Percentiles rank a stretch among this genome's conserved stretches.
Evolutionary conservation across 768 basidiomycete species (phyloP).

Genomic region (Tulasnella sp.): DNA sequence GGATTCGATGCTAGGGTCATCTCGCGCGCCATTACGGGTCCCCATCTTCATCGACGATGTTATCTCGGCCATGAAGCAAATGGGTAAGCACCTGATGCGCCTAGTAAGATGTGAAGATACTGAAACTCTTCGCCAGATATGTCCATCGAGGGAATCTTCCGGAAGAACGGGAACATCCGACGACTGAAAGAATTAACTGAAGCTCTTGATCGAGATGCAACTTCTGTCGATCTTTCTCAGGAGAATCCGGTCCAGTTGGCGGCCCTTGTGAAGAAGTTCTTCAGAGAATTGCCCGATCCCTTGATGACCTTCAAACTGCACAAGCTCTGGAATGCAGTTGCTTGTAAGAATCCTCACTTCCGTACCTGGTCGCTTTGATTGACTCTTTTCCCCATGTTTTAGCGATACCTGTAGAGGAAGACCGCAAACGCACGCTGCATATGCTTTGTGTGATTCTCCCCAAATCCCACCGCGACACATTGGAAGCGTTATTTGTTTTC

Average conservation of each 20-base stretch:
- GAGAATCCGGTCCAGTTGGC: constrained; percentile 98
- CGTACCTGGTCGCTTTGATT: constrained; percentile 2
- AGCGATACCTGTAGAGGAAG: constrained; percentile 71
- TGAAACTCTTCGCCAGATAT: constrained; percentile 59
- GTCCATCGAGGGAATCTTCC: constrained; percentile 98
- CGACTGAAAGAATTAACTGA: constrained; percentile 87
- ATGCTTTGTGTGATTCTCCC: constrained; percentile 82
- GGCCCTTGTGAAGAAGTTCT: constrained; percentile 93
- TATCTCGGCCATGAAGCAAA: constrained; percentile 96
- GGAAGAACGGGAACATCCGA: constrained; percentile 96
- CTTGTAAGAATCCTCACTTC: constrained; percentile 57
- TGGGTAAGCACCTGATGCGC: constrained; percentile 67
- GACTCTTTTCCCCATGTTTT: not conserved
- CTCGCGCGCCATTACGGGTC: constrained; percentile 75
- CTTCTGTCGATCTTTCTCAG: constrained; percentile 83
- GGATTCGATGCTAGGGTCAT: constrained; percentile 90
- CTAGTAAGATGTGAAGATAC: constrained; percentile 13
- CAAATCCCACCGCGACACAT: constrained; percentile 90
- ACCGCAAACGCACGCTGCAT: constrained; percentile 80
- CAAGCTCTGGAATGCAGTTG: constrained; percentile 78
- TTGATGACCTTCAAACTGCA: constrained; percentile 93
- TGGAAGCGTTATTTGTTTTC: constrained; percentile 97
- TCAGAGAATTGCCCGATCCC: constrained; percentile 94
- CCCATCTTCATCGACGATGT: constrained; percentile 99
- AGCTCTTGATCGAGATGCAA: constrained; percentile 89